Evolutionary conservation across 768 basidiomycete genomes (phyloP), one percentile per base, ranked within the genome.

Genomic region (Phlebiopsis flavidoalba): DNA sequence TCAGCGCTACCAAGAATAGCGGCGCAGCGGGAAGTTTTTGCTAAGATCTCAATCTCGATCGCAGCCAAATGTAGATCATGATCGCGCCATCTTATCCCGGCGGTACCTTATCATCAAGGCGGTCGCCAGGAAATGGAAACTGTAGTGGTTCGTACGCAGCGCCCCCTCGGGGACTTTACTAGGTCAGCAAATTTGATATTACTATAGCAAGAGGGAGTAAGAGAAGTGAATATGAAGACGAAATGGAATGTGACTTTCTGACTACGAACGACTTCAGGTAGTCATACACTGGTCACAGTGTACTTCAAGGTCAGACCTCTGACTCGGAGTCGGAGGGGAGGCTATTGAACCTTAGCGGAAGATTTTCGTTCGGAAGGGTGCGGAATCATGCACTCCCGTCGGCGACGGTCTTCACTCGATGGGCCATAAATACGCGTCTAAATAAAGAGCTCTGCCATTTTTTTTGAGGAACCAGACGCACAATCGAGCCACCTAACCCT

Each of bases 1-100:
- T 17, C 12, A 8, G 12, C 12, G 40, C 40, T 43, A 17, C 40
- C 11, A 43, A 40, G 40, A 43, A 43, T 12, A 43, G 40, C 40
- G 40, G 4, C 40, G 6, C n/a, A 6, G 26, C 40, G 40, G 12
- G 40, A n/a, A n/a, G n/a, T n/a, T 49, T 54, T 35, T 53, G 52
- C 22, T 60, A 24, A 46, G 59, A 60, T 54, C 53, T 17, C 31
- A 47, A 60, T 60, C 59, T 60, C 59, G 59, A 60, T 60, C 48
- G 22, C 57, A 46, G 19, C 19, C 15, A 46, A 31, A 31, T 31
- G 22, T n/a, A 22, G 22, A 53, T 53, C 51, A 53, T 35, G 53
- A 54, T 54, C 53, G 33, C 53, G 53, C 53, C 53, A 54, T 54
- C 33, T n/a, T 8, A 31, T 31, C 26, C 26, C 26, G 26, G 26